Conservation (phyloP, 1,284 basidiomycete species). For the Cronartium quercuum region DNA sequence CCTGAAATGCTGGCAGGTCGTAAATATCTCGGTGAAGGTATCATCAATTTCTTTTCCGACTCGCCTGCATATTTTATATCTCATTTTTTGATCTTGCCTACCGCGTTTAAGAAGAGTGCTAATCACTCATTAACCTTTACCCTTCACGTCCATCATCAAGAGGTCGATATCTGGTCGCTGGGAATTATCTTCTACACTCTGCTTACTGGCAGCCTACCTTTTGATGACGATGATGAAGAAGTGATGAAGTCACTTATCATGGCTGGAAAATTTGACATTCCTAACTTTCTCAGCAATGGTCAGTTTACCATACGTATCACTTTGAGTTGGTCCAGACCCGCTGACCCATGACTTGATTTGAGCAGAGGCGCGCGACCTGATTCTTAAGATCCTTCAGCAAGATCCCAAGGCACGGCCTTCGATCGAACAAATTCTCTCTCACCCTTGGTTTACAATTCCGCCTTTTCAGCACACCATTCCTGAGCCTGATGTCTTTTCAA, state of each 20-base stretch:
- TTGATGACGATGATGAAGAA: conserved; percentile 90
- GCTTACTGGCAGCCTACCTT: conserved; percentile 86
- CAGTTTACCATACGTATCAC: conserved; percentile 40
- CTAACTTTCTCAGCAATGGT: conserved; percentile 82
- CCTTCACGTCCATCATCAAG: conserved; percentile 51
- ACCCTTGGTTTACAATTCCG: conserved; percentile 76
- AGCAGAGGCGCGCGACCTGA: conserved; percentile 72
- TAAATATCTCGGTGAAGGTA: conserved; percentile 82
- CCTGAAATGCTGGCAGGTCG: conserved; percentile 88
- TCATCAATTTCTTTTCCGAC: conserved; percentile 44
- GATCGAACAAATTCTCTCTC: conserved; percentile 77
- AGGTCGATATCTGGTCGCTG: conserved; percentile 96
- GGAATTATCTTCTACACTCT: conserved; percentile 93
- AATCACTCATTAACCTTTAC: background rate
- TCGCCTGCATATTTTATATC: background rate
- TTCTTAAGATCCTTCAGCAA: conserved; percentile 69
- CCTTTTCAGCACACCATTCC: conserved; percentile 42
- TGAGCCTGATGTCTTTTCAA: conserved; percentile 16
- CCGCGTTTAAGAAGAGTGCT: background rate
- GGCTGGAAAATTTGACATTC: conserved; percentile 81
- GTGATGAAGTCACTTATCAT: conserved; percentile 83
- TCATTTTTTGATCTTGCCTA: background rate
- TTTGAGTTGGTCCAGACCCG: conserved; percentile 7
- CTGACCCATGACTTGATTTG: background rate
- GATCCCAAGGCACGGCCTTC: conserved; percentile 69